Percentiles rank a stretch among this genome's conserved stretches.
phyloP scores from a whole-genome alignment of 441 rosid genomes.

The Pelargonium fulgidum region DNA sequence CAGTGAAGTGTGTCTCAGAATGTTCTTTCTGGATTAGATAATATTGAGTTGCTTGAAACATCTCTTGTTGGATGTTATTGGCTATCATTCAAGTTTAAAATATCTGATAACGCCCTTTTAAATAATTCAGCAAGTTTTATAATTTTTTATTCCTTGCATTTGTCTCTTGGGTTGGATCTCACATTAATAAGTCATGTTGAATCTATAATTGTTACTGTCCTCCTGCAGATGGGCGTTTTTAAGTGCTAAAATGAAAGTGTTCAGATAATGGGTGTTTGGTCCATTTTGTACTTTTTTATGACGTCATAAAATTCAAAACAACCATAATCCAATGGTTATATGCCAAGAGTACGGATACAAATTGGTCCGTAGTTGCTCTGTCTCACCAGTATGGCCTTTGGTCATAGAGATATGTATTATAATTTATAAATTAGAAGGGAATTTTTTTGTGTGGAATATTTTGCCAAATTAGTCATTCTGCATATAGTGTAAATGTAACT shows the following conservation, averaged over 20 bases:
- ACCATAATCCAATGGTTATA: not conserved
- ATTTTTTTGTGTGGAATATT: too few relatives aligned
- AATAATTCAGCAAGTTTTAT: not conserved
- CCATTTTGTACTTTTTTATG: not conserved
- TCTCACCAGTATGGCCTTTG: not conserved
- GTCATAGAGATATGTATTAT: not conserved
- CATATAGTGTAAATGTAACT: not conserved
- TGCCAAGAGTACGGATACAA: not conserved
- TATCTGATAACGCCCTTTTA: not conserved
- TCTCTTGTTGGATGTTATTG: not conserved
- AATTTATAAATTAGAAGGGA: not conserved
- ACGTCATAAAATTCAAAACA: not conserved
- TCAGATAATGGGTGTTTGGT: not conserved
- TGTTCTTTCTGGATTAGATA: not conserved
- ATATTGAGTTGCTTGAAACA: not conserved
- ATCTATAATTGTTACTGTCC: not conserved
- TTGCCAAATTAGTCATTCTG: not conserved
- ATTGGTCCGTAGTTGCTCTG: not conserved
- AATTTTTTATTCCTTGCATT: not conserved
- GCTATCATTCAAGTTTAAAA: constrained; percentile 1
- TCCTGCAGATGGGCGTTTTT: not conserved
- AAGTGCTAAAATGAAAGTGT: not conserved
- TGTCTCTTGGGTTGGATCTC: not conserved
- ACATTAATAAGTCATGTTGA: not conserved
- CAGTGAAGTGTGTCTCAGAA: not conserved